phyloP scores from a whole-genome alignment of 192 early-diverging fungal species.

The Backusella australiensis region DNA sequence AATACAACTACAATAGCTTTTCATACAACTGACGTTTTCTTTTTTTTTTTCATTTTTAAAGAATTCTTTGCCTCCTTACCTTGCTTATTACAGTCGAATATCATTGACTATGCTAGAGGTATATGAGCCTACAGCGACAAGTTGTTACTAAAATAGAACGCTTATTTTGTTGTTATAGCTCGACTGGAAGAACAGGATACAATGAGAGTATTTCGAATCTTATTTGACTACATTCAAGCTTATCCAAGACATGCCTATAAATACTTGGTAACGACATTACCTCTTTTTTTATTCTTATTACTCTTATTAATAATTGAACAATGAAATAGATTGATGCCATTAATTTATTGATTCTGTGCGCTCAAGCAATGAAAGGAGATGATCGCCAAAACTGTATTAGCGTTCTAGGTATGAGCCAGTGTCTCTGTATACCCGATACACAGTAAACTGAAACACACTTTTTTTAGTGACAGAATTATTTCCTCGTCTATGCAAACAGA shows the following conservation, averaged over 20 bases:
- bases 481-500: constrained; percentile 30
- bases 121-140: background rate
- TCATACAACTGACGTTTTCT: background rate
- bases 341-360: constrained; percentile 19
- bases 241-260: constrained; percentile 31
- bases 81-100: constrained; percentile 26
- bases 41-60: background rate
- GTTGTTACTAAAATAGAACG: background rate
- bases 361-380: constrained; percentile 10
- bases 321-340: constrained; percentile 20
- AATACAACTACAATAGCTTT: background rate
- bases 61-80: constrained; percentile 33
- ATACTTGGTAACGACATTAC: constrained; percentile 20
- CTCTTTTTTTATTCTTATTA: background rate
- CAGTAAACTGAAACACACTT: background rate
- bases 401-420: constrained; percentile 5
- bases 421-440: too few species aligned
- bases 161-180: background rate
- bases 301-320: too few species aligned
- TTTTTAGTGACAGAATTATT: constrained; percentile 27
- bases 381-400: constrained; percentile 13
- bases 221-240: constrained; percentile 30
- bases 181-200: constrained; percentile 19
- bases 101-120: constrained; percentile 35
- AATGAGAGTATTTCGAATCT: constrained; percentile 19